phyloP scores from a whole-genome alignment of 495 filamentous ascomycete species.

The Chaetomium tenue region DNA sequence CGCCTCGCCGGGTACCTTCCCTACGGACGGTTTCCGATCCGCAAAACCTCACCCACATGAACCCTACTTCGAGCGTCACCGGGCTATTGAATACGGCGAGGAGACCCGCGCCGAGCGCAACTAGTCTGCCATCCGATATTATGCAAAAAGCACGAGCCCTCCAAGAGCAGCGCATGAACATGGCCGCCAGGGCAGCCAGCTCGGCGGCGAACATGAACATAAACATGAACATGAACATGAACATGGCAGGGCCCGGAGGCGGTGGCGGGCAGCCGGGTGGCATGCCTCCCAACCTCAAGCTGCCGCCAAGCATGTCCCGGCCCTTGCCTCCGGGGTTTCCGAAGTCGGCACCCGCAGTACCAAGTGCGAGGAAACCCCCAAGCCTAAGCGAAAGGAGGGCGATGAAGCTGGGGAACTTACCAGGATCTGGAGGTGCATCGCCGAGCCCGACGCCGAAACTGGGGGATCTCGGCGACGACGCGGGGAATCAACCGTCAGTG shows the following conservation, averaged over 20 bases:
- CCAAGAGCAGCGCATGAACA: constrained; percentile 39
- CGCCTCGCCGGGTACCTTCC: constrained; percentile 51
- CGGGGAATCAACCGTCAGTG: constrained; percentile 26
- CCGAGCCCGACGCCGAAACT: constrained; percentile 35
- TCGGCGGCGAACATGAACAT: constrained; percentile 16
- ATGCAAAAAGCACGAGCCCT: constrained; percentile 73
- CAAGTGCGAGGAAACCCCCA: constrained; percentile 29
- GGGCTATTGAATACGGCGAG: constrained; percentile 69
- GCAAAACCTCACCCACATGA: constrained; percentile 56
- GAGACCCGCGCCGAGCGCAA: constrained; percentile 40
- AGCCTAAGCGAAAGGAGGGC: constrained; percentile 42
- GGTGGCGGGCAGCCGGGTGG: not conserved
- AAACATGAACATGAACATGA: constrained; percentile 23
- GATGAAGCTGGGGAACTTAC: constrained; percentile 46
- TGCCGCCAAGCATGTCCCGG: constrained; percentile 44
- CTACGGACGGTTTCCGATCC: constrained; percentile 57
- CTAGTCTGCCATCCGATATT: constrained; percentile 71
- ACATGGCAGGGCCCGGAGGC: constrained; percentile 1
- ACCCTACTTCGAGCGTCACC: constrained; percentile 71
- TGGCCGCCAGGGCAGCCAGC: constrained; percentile 19
- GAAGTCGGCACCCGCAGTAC: constrained; percentile 50
- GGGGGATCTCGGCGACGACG: constrained; percentile 30
- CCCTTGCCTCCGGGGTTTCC: constrained; percentile 45
- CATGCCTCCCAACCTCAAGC: constrained; percentile 34
- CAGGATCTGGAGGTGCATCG: constrained; percentile 30